Evolutionary conservation across 2,329 filamentous ascomycete species (phyloP), one percentile per base, ranked within the genome.

Genomic region (Neonectria hederae): DNA sequence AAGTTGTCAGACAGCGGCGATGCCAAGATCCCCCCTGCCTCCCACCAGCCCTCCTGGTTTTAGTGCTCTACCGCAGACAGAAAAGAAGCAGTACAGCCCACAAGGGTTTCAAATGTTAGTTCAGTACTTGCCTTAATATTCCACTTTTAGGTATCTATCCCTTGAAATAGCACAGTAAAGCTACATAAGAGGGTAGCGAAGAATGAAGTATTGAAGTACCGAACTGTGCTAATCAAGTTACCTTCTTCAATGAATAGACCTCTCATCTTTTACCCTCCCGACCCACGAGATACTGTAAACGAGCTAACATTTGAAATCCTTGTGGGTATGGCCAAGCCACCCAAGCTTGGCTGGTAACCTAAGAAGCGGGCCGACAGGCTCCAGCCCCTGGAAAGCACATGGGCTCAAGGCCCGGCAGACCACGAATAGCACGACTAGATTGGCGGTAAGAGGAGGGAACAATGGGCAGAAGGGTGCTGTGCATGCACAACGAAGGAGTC

Each of bases 341-440:
- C 28, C 14, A 19, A 7, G 4, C 17, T 10, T 51, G 55, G 43
- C 22, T 11, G 8, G 13, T 30, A 17, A n/a, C 49, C 43, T 45
- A 40, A 22, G 46, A 57, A 58, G 65, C 61, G 65, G 65, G 62
- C 30, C 57, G 49, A 21, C 56, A 26, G 43, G 24, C 26, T n/a
- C 30, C 17, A 51, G 26, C 56, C 64, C 64, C 56, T 57, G 10
- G 54, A 35, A 24, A 7, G 42, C 30, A 45, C 54, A 66, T 26
- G 65, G 61, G 43, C 55, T 43, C 45, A 38, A 51, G 51, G 24
- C 10, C 51, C 22, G 52, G 53, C 63, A 52, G 42, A 21, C 51
- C 61, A 59, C 55, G 63, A 63, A 65, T 60, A 66, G 38, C 52
- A 59, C 52, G 60, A 59, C 46, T 51, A 10, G 60, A 54, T 35